Base-by-base conservation (phyloP, 495 filamentous ascomycete species). In the Daldinia childiae region DNA sequence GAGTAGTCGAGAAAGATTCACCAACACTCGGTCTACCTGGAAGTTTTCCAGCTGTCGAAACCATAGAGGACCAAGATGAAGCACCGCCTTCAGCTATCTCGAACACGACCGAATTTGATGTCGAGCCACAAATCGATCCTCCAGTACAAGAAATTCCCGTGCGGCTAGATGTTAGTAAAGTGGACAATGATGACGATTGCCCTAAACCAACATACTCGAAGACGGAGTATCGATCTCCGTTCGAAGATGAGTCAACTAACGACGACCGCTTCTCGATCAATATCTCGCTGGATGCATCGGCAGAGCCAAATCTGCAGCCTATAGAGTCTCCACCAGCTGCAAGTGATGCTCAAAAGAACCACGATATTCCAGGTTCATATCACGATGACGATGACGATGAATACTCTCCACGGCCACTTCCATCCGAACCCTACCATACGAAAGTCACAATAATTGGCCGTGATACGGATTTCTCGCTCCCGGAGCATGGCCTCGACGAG, bases 21-120 rank as follows among this genome's bases (percentile, higher is more conserved):
- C 90, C 90, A 9, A 92, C 87, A 1, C 79, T 95, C 26, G 92
- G 92, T 12, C 87, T 90, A 56, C 87, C 89, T 11, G 86, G 86
- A 36, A 84, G 83, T 48, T 88, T 89, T 59, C 80, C 84, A 21
- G 64, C 72, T 51, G 43, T 27, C 6, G 71, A 62, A 51, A 66
- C 32, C 48, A 6, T 48, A 30, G 57, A 76, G 32, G 73, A 81
- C 50, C 79, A 82, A 57, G 79, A 83, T 38, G 81, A 85, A 56
- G 72, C 77, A 1, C 86, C 87, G 12, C 78, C 78, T 43, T 87
- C 84, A 14, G 82, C 85, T 6, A 70, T 85, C 17, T 86, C 91
- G 9, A 87, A 86, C 54, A 84, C 85, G n/a, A 92, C 89, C 6
- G 85, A 88, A 65, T 91, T 93, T 71, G 91, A 93, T 62, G 85